Base-by-base conservation (phyloP, 2,329 filamentous ascomycete genomes). In the Penicillium sp. region DNA sequence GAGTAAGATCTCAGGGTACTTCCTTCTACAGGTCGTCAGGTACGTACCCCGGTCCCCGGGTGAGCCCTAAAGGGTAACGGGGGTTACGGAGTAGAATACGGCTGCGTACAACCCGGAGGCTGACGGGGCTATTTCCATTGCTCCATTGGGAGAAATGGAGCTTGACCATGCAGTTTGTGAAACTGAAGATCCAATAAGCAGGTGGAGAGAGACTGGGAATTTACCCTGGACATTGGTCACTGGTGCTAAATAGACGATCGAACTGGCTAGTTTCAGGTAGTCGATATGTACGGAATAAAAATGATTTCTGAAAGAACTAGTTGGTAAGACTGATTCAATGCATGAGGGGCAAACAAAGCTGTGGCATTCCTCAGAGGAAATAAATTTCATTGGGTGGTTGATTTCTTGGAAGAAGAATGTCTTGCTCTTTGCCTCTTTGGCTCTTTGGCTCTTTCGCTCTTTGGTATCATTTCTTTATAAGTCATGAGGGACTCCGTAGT, bases 331-430 rank as follows among this genome's bases (percentile, higher is more conserved):
- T n/a, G n/a, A n/a, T n/a, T 22, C 19, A 46, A 35, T 55, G 55
- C 53, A 54, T 58, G 53, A 57, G 55, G 57, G 57, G 55, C 37
- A 52, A 25, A 44, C 36, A 51, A 16, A 45, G 16, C 16, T 29
- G 45, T 36, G 12, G 31, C 55, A 59, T 59, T 59, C 55, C 42
- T 56, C 41, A 35, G 37, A 36, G 27, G 33, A 16, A n/a, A 28
- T 27, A 33, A 13, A 13, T 42, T 50, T 55, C 51, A 51, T 35
- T 30, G 45, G 25, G 33, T n/a, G 27, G n/a, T n/a, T 28, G 36
- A 3, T 31, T n/a, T 31, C 12, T 31, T 31, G 29, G 29, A 31
- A 31, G 12, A n/a, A 12, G 37, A 40, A 46, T 46, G 42, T 37
- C 4, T 18, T 12, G 29, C 10, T 30, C 14, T 30, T 18, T n/a